Evolutionary conservation across 345 rosid species (phyloP).

Genomic region (Noccaea caerulescens): DNA sequence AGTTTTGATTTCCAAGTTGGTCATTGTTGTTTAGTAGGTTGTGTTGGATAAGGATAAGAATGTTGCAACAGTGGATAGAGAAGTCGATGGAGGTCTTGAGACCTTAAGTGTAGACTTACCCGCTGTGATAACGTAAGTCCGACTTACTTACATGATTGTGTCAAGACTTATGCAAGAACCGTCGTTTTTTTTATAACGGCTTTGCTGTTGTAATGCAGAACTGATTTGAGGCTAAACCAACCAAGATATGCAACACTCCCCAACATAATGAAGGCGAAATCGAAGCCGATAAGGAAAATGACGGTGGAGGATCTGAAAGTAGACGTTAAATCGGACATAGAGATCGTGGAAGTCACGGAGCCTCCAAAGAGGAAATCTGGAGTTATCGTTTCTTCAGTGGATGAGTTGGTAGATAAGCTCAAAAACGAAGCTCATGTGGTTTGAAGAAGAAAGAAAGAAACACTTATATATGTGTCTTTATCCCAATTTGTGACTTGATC

Average conservation of each 20-base stretch:
- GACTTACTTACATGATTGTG: not conserved
- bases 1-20: not conserved
- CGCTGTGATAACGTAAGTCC: conserved; percentile 80
- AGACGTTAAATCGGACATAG: conserved; percentile 60
- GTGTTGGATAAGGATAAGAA: conserved; percentile 73
- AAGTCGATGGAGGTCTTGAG: conserved; percentile 97
- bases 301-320: conserved; percentile 69
- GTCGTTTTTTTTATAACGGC: not conserved
- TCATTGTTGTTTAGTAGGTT: conserved; percentile 63
- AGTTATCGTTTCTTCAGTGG: conserved; percentile 64
- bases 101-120: conserved; percentile 76
- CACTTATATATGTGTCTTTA: not conserved
- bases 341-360: conserved; percentile 71
- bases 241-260: conserved; percentile 96
- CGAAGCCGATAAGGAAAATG: conserved; percentile 76
- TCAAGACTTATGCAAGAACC: not conserved
- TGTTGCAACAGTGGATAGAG: conserved; percentile 80
- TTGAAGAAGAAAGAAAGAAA: conserved; percentile 38
- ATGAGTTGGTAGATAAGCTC: conserved; percentile 81
- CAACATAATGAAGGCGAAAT: conserved; percentile 94
- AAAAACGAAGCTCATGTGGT: conserved; percentile 75
- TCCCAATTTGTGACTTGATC: conserved; percentile 1
- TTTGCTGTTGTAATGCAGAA: conserved; percentile 51
- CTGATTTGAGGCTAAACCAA: conserved; percentile 91
- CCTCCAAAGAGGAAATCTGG: conserved; percentile 86